A percentile compares a stretch with the other conserved stretches of the same genome.
These are phyloP conservation scores for Neonothopanus nambi DNA, from an alignment of 1,284 basidiomycete species.

Conservation along the genomic window DNA sequence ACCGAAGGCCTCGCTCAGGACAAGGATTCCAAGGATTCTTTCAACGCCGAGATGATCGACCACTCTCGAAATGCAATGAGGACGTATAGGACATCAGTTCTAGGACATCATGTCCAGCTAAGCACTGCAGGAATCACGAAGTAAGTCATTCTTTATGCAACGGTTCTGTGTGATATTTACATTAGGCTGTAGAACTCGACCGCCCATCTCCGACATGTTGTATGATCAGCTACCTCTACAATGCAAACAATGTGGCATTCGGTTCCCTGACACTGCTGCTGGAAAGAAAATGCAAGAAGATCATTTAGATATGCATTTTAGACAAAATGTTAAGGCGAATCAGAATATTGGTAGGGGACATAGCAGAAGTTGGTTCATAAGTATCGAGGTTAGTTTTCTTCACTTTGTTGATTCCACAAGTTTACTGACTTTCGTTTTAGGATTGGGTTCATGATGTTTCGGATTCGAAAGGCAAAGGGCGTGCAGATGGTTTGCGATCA, in stretches of 20 bases:
- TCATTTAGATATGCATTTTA: slow-evolving; percentile 97
- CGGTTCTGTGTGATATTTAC: slow-evolving; percentile 5
- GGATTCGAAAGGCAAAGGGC: slow-evolving; percentile 67
- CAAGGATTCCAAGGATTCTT: slow-evolving; percentile 33
- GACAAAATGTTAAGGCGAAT: slow-evolving; percentile 87
- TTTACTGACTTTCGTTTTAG: slow-evolving; percentile 40
- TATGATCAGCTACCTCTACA: slow-evolving; percentile 77
- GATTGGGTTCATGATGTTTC: slow-evolving; percentile 82
- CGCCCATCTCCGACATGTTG: slow-evolving; percentile 64
- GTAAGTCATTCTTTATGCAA: slow-evolving; percentile 41
- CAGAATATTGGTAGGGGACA: slow-evolving; percentile 87
- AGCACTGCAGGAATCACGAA: slow-evolving; percentile 72
- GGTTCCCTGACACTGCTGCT: slow-evolving; percentile 72
- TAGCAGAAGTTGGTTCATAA: slow-evolving; percentile 89
- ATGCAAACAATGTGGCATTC: slow-evolving; percentile 93
- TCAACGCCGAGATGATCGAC: slow-evolving; percentile 28
- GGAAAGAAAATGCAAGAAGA: slow-evolving; percentile 84
- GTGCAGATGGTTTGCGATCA: slow-evolving; percentile 49
- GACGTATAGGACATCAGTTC: slow-evolving; percentile 71
- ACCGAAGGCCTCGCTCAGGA: slow-evolving; percentile 45
- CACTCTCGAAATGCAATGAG: slow-evolving; percentile 51
- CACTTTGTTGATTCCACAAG: slow-evolving; percentile 9
- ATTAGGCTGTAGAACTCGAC: slow-evolving; percentile 51
- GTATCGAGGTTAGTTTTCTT: slow-evolving; percentile 70
- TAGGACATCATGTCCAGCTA: slow-evolving; percentile 70